Evolutionary conservation across 352 stramenopile species (phyloP).

Genomic region (Blastocystis sp.): DNA sequence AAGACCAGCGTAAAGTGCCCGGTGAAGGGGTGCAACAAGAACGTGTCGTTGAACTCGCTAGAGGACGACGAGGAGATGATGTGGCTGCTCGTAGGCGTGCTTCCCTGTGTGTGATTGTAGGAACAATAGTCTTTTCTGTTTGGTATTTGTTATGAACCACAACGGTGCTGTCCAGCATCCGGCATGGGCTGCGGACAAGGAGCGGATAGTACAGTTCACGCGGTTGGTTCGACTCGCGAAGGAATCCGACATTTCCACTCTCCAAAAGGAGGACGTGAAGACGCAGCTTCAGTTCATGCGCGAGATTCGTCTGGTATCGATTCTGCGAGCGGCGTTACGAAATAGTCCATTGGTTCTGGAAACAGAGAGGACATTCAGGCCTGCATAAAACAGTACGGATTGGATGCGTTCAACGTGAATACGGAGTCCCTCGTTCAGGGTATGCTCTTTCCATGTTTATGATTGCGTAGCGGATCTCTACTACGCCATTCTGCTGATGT

Average conservation of each 20-base stretch:
- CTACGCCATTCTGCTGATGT: not conserved
- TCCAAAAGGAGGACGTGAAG: not conserved
- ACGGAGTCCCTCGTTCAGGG: not conserved
- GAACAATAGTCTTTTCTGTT: not conserved
- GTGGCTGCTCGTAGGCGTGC: conserved; percentile 14
- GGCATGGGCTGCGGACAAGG: not conserved
- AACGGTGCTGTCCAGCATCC: not conserved
- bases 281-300: not conserved
- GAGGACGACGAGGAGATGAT: conserved; percentile 21
- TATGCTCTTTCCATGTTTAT: not conserved
- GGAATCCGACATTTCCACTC: not conserved
- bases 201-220: not conserved
- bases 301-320: not conserved
- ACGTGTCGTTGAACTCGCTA: not conserved
- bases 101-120: not conserved
- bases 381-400: not conserved
- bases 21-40: conserved; percentile 31
- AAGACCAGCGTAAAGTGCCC: conserved; percentile 9
- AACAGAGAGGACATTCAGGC: not conserved
- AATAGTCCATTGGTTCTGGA: not conserved
- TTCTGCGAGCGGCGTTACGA: not conserved
- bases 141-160: not conserved
- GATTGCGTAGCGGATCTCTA: not conserved
- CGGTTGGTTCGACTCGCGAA: not conserved
- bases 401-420: not conserved